These are phyloP conservation scores for Triglochin maritima DNA, from an alignment of 106 monocot species.

Conservation along the genomic window DNA sequence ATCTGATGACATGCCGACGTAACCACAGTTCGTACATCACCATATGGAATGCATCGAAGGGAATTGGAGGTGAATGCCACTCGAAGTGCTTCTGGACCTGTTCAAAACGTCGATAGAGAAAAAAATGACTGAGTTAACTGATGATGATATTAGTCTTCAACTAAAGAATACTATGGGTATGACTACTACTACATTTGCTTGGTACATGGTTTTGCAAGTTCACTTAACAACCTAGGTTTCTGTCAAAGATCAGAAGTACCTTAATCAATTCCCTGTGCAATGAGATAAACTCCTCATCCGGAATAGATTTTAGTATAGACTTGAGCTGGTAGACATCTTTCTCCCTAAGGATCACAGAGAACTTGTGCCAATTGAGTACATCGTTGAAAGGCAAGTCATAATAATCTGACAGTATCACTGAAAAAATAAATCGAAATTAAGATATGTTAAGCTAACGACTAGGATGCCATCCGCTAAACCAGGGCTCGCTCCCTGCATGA, in stretches of 20 bases:
- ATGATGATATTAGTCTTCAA: background rate
- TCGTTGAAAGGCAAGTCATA: constrained; percentile 94
- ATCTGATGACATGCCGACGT: constrained; percentile 68
- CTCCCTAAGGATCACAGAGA: constrained; percentile 72
- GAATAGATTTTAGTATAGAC: constrained; percentile 58
- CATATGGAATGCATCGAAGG: constrained; percentile 93
- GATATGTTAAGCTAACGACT: background rate
- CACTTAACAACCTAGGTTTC: background rate
- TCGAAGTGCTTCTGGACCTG: constrained; percentile 88
- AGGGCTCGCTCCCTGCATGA: background rate
- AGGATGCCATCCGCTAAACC: background rate
- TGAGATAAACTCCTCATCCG: constrained; percentile 46
- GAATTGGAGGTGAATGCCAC: constrained; percentile 81
- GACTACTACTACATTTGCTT: too few species aligned
- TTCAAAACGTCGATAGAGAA: background rate
- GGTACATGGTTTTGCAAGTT: too few species aligned
- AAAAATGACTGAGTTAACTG: background rate
- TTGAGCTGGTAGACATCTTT: constrained; percentile 86
- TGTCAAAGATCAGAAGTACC: constrained; percentile 26
- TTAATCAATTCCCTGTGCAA: constrained; percentile 63
- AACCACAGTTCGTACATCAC: constrained; percentile 93
- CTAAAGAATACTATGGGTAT: background rate
- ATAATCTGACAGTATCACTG: constrained; percentile 90
- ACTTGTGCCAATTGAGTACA: constrained; percentile 79
- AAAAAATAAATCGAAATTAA: constrained; percentile 2